Evolutionary conservation across 371 early-diverging fungal genomes (phyloP).

Genomic region (Syncephalastrum monosporum): DNA sequence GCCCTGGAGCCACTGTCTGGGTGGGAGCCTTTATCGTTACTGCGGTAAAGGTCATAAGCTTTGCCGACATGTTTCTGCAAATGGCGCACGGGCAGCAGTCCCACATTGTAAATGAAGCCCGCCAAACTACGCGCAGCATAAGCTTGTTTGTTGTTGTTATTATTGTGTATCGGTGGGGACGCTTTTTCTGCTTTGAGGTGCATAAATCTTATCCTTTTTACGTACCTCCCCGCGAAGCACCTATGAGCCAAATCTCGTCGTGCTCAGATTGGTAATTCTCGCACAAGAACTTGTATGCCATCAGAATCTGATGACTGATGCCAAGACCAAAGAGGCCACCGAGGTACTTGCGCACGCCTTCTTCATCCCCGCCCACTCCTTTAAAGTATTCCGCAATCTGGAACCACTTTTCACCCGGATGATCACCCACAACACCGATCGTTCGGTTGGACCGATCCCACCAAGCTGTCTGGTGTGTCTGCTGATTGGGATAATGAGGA

Average conservation of each 20-base stretch:
- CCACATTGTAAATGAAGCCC: conserved; percentile 43
- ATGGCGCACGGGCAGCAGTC: conserved; percentile 22
- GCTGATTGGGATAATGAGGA: too few species aligned
- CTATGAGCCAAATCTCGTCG: conserved; percentile 38
- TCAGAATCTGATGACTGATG: conserved; percentile 30
- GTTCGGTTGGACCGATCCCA: too few species aligned
- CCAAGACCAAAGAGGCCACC: conserved; percentile 38
- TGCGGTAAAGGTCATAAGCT: conserved; percentile 30
- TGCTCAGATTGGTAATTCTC: conserved; percentile 19
- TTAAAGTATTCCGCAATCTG: conserved; percentile 25
- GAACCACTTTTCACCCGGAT: conserved; percentile 12
- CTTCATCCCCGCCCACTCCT: conserved; percentile 25
- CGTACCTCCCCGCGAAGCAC: conserved; percentile 41
- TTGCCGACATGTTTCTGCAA: conserved; percentile 10
- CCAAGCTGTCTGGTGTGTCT: too few species aligned
- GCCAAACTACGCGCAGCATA: conserved; percentile 38
- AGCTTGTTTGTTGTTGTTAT: conserved; percentile 13
- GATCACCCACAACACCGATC: background rate
- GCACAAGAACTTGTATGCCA: conserved; percentile 30
- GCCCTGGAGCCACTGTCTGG: conserved; percentile 12
- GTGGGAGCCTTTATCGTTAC: conserved; percentile 4
- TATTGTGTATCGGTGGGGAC: too few species aligned
- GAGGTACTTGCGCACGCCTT: conserved; percentile 16
- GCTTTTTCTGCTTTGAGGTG: background rate
- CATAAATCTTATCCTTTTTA: background rate